phyloP scores from a whole-genome alignment of 805 yeast species.

The Yamadazyma endophytica region DNA sequence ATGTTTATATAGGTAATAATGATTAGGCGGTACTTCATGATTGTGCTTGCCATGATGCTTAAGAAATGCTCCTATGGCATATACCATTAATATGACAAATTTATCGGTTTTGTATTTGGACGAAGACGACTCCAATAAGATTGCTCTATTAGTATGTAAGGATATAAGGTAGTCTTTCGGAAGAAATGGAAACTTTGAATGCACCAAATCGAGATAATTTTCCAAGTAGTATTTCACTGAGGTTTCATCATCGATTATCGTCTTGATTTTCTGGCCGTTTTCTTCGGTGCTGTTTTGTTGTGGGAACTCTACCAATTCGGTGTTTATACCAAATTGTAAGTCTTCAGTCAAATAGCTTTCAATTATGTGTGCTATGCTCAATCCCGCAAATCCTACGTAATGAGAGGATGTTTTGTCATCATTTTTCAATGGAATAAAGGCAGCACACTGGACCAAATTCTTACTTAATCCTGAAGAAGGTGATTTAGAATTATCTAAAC shows the following conservation, averaged over 20 bases:
- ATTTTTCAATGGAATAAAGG: slow-evolving; percentile 7
- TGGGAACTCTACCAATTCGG: neutral
- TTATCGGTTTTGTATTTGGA: slow-evolving; percentile 1
- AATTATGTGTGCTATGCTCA: slow-evolving; percentile 5
- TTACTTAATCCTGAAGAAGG: neutral
- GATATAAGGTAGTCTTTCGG: neutral
- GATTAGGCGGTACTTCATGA: slow-evolving; percentile 1
- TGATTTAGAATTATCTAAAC: no score
- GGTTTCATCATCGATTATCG: slow-evolving; percentile 1
- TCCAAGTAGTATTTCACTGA: slow-evolving; percentile 3
- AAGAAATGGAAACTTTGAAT: slow-evolving; percentile 6
- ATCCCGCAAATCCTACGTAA: slow-evolving; percentile 6
- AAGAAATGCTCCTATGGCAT: slow-evolving; percentile 7
- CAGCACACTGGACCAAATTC: slow-evolving; percentile 6
- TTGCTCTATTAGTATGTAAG: slow-evolving; percentile 2
- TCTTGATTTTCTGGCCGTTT: no score
- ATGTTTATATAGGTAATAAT: slow-evolving; percentile 1
- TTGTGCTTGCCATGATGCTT: slow-evolving; percentile 1
- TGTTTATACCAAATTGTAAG: neutral
- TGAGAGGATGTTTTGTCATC: slow-evolving; percentile 2
- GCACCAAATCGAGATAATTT: slow-evolving; percentile 3
- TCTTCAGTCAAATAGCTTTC: slow-evolving; percentile 3
- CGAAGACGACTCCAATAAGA: neutral
- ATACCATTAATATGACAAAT: slow-evolving; percentile 6
- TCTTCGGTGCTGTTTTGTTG: slow-evolving; percentile 1